These are phyloP conservation scores for Cytospora schulzeri DNA, from an alignment of 2,329 filamentous ascomycete species.

Conservation along the genomic window DNA sequence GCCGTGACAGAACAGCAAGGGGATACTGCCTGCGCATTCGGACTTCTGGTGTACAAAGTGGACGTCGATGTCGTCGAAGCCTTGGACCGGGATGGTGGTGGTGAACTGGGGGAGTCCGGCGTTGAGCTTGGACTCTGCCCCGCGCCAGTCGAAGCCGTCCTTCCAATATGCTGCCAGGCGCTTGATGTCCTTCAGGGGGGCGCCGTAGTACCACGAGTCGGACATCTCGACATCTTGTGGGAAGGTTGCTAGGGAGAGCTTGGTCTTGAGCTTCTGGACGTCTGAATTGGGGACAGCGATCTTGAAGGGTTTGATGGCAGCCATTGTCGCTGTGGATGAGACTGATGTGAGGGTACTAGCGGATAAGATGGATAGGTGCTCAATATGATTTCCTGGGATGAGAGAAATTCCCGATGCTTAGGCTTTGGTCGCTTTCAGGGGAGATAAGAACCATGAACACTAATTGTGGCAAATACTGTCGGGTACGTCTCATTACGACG, in stretches of 20 bases:
- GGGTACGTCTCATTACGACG: too few relatives aligned
- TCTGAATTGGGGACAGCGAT: conserved; percentile 39
- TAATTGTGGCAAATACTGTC: too few relatives aligned
- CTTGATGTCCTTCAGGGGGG: conserved; percentile 61
- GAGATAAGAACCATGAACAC: too few relatives aligned
- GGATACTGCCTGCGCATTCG: conserved; percentile 37
- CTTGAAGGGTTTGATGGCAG: conserved; percentile 38
- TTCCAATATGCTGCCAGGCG: conserved; percentile 61
- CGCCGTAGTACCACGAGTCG: conserved; percentile 55
- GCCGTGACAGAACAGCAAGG: conserved; percentile 46
- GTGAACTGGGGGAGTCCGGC: conserved; percentile 58
- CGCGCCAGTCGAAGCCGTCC: conserved; percentile 62
- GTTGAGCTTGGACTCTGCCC: conserved; percentile 61
- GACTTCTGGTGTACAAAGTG: conserved; percentile 63
- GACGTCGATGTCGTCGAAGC: conserved; percentile 60
- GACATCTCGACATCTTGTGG: conserved; percentile 58
- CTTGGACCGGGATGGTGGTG: conserved; percentile 54
- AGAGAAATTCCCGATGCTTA: too few relatives aligned
- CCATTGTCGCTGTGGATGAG: not conserved
- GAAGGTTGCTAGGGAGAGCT: conserved; percentile 34
- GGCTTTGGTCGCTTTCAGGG: too few relatives aligned
- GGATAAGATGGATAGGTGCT: too few relatives aligned
- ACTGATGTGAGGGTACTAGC: fast-evolving
- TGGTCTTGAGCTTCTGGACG: conserved; percentile 31
- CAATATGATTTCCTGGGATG: too few relatives aligned